Evolutionary conservation across 208 protist genomes (phyloP), one percentile per base, ranked within the genome.

Genomic region (Crithidia sp.): DNA sequence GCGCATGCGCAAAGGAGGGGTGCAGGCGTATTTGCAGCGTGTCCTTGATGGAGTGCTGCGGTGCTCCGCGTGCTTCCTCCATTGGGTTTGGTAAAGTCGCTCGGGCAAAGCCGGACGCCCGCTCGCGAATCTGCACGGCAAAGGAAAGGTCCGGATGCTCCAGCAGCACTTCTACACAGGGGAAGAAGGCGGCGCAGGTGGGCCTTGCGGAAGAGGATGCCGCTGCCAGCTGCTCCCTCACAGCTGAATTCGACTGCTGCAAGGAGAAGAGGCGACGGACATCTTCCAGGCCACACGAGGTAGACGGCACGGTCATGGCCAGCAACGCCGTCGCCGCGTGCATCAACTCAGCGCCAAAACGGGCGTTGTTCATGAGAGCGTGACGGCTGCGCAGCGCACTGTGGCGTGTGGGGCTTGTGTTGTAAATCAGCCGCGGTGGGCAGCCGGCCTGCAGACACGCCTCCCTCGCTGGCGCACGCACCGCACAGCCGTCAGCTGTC

Each of bases 81-180:
- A 45, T 3, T 16, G 16, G 72, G 6, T 44, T 40, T 17, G 69
- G 52, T n/a, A 69, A 17, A 4, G 37, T 19, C 4, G 10, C 54
- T 7, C 45, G 45, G 7, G 40, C 44, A 5, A 47, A 10, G 37
- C 17, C 44, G 9, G 9, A 41, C 6, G 41, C 36, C 7, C 0
- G 36, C 41, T 81, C 74, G n/a, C 43, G 62, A 7, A 83, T 19
- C 14, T 82, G 41, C n/a, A 91, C 16, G 12, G 81, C 79, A 57
- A 90, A 94, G 54, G 75, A 55, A 0, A 90, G 54, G 8, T 94
- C 83, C 0, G 82, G 86, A 55, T 91, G 86, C 16, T 83, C 77
- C 39, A 89, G 67, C 39, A 94, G 55, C 39, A 71, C 67, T 55
- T 75, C 65, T 7, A 84, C 67, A 55, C 76, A 76, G 3, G 82